phyloP scores from a whole-genome alignment of 345 rosid genomes.

The Carallia pectinifolia region DNA sequence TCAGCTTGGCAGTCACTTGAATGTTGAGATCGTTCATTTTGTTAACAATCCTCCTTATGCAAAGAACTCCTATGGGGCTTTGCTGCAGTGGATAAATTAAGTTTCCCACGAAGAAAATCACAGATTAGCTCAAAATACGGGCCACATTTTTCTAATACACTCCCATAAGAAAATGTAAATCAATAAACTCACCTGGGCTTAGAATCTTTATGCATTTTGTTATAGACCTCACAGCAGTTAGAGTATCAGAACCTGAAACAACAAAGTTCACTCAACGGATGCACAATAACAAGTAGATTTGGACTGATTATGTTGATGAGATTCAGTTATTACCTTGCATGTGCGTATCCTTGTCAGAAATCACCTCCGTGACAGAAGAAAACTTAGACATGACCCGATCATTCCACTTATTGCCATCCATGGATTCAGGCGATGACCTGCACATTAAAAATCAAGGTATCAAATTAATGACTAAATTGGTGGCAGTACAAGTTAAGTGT shows the following conservation, averaged over 20 bases:
- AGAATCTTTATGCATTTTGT: conserved; percentile 62
- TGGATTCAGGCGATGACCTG: conserved; percentile 53
- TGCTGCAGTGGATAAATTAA: conserved; percentile 36
- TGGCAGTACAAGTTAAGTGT: neutral
- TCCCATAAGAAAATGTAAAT: neutral
- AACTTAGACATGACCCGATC: conserved; percentile 46
- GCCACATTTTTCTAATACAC: too few relatives aligned
- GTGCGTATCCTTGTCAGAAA: conserved; percentile 35
- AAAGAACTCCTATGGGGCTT: conserved; percentile 29
- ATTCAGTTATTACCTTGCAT: conserved; percentile 34
- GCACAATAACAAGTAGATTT: neutral
- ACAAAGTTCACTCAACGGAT: conserved; percentile 5
- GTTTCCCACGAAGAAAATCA: neutral
- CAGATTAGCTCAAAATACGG: neutral
- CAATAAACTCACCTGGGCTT: conserved; percentile 56
- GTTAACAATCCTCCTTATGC: conserved; percentile 28
- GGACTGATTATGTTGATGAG: conserved; percentile 8
- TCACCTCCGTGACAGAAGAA: conserved; percentile 43
- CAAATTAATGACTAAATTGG: conserved; percentile 5
- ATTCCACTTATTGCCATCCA: conserved; percentile 34
- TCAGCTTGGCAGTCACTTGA: conserved; percentile 24
- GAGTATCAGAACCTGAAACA: conserved; percentile 48
- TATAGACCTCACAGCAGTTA: conserved; percentile 54
- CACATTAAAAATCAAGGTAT: neutral
- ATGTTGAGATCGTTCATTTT: conserved; percentile 26